A percentile compares a stretch with the other conserved stretches of the same genome.
Conservation (phyloP, 306 rosid genomes). For the Myrica gale region DNA sequence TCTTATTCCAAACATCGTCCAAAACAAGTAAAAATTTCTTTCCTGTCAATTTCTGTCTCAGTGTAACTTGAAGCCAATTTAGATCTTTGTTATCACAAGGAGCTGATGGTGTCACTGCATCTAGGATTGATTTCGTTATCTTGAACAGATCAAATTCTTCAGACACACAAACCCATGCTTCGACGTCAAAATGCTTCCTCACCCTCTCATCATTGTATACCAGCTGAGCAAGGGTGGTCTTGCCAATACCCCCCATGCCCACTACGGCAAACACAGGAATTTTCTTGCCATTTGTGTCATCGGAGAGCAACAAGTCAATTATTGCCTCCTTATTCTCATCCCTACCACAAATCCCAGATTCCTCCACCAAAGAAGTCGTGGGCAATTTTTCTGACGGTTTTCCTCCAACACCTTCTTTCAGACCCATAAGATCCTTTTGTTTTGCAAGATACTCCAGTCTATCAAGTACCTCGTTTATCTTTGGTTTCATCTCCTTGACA, state of each 20-base stretch:
- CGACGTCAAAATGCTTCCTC: background rate
- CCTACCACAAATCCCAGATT: too few relatives aligned
- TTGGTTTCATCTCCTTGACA: too few relatives aligned
- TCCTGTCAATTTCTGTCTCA: background rate
- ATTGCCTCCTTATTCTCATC: too few relatives aligned
- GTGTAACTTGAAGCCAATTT: background rate
- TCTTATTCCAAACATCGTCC: conserved; percentile 26
- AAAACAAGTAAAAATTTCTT: conserved; percentile 9
- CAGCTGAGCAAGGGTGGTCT: conserved; percentile 17
- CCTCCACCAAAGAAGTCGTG: too few relatives aligned
- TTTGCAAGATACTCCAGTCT: too few relatives aligned
- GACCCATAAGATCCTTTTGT: too few relatives aligned
- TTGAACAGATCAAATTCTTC: background rate
- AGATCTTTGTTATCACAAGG: background rate
- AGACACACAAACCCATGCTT: conserved; percentile 17
- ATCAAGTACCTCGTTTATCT: too few relatives aligned
- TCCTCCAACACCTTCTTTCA: too few relatives aligned
- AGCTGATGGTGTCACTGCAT: background rate
- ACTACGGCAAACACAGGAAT: background rate
- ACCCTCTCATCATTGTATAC: conserved; percentile 8
- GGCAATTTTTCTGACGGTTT: too few relatives aligned
- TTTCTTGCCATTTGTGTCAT: background rate
- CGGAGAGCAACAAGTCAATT: too few relatives aligned
- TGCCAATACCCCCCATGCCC: conserved; percentile 13
- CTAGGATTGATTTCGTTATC: conserved; percentile 4